Evolutionary conservation across 2,329 filamentous ascomycete genomes (phyloP), one percentile per base, ranked within the genome.

Genomic region (Hypoxylon sp.): DNA sequence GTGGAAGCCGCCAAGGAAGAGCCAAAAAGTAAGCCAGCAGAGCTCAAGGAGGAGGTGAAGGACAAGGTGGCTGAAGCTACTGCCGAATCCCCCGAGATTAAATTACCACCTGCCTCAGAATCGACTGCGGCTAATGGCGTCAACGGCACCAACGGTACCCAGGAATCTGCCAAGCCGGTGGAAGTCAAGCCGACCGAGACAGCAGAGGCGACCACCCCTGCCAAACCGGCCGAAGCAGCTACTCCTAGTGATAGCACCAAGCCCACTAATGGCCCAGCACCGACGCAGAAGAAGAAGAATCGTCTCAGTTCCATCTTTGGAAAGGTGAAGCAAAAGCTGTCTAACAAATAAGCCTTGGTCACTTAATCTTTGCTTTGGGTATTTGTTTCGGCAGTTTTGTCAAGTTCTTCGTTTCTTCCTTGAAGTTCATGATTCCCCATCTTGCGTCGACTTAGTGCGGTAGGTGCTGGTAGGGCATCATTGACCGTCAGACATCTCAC

Each of bases 211-310:
- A 56, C 63, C 9, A 51, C 68, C 21, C 64, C 73, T 14, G 66
- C 71, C 41, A 74, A 75, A 53, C 51, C 73, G 13, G 57, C 69
- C 2, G 71, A 70, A 34, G 53, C 60, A 2, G 61, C 65, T 45
- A 48, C 67, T 17, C 43, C 70, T 1, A 69, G 62, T 23, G 71
- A 69, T 58, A 74, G 69, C 61, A 75, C 70, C 65, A 79, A 80
- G 67, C 72, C 78, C 14, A 75, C 75, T 32, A 75, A 78, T 30
- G 75, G 76, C 62, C 67, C 78, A 13, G 68, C 78, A 9, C 79
- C 80, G 60, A 80, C 82, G 14, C 84, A 88, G 56, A 89, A 87
- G 81, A 91, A 90, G 84, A 90, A 89, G 83, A 83, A 87, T 79
- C 84, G 89, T 59, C 74, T 90, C 65, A 91, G 89, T 79, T 80